Conservation (phyloP, 768 basidiomycete species). For the Serpula lacrymans region DNA sequence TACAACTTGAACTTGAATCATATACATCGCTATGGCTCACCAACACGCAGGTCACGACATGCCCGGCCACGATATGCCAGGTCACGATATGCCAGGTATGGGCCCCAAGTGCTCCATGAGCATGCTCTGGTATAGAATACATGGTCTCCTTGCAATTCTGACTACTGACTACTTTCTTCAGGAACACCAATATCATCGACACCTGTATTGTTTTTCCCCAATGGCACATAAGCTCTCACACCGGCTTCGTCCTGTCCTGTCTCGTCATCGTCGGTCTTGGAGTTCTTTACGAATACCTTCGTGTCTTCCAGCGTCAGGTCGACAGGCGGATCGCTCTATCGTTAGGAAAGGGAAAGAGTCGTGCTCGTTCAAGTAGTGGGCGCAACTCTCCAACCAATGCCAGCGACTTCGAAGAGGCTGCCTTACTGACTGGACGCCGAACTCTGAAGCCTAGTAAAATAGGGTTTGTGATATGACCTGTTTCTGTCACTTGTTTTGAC, state of each 20-base stretch:
- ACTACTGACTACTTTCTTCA: constrained; percentile 15
- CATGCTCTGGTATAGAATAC: constrained; percentile 66
- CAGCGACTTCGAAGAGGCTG: constrained; percentile 44
- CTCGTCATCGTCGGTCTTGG: constrained; percentile 62
- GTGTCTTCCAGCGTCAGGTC: constrained; percentile 54
- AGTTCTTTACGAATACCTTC: constrained; percentile 78
- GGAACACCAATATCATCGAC: constrained; percentile 76
- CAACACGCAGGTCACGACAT: no score
- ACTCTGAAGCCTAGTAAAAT: constrained; percentile 30
- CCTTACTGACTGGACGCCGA: constrained; percentile 47
- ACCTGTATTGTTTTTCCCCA: constrained; percentile 78
- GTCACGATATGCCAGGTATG: no score
- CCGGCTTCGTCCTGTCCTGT: constrained; percentile 62
- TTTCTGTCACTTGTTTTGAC: background rate
- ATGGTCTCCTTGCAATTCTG: background rate
- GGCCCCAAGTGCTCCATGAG: constrained; percentile 61
- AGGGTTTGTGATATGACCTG: constrained; percentile 38
- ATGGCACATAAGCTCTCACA: constrained; percentile 67
- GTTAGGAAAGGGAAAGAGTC: constrained; percentile 42
- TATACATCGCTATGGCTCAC: no score
- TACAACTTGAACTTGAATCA: no score
- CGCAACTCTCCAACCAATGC: constrained; percentile 38
- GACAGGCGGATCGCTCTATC: constrained; percentile 55
- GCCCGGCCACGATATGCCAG: no score
- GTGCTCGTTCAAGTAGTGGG: constrained; percentile 35